Evolutionary conservation across 768 basidiomycete species (phyloP), one percentile per base, ranked within the genome.

Genomic region (Mycena chlorophos): DNA sequence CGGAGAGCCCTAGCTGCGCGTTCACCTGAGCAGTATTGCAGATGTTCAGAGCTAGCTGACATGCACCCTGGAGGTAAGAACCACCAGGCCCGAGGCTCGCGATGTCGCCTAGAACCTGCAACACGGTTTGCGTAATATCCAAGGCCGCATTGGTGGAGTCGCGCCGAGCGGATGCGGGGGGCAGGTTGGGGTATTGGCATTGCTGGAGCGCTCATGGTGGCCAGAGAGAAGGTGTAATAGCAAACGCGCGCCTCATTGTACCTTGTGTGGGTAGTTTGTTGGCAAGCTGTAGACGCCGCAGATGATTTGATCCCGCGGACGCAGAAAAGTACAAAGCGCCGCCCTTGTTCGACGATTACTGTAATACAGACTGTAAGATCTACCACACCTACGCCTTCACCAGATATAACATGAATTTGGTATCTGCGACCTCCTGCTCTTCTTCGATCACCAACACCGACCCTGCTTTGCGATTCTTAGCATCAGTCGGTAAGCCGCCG

Each of bases 401-500:
- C 68, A 93, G 75, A 55, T 82, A 86, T 52, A 94, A 74, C 63
- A 77, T 66, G 71, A 94, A 92, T 69, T 87, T 91, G 39, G 81
- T 81, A 38, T 93, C 91, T 4, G 85, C 83, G 22, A 94, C 77
- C 71, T 92, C 91, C 69, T 93, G 91, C 70, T 91, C 91, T 73
- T 96, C 93, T 71, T 91, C 87, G 51, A 88, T 81, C 60, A 96
- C 71, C 43, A 87, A 66, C 62, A 76, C 69, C 34, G 69, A 71
- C 20, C 74, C 80, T 23, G 75, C 70, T 60, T 73, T 77, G 58
- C 80, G 78, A 61, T 82, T 75, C 60, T 76, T 78, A 34, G 80
- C 76, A 62, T 89, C 83, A 3, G 70, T 68, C 2, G 92, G 94
- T 12, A 85, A 75, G 56, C 82, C 84, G 45, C 93, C 82, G 25